Conservation (phyloP, 495 filamentous ascomycete genomes). For the Daldinia vernicosa region DNA sequence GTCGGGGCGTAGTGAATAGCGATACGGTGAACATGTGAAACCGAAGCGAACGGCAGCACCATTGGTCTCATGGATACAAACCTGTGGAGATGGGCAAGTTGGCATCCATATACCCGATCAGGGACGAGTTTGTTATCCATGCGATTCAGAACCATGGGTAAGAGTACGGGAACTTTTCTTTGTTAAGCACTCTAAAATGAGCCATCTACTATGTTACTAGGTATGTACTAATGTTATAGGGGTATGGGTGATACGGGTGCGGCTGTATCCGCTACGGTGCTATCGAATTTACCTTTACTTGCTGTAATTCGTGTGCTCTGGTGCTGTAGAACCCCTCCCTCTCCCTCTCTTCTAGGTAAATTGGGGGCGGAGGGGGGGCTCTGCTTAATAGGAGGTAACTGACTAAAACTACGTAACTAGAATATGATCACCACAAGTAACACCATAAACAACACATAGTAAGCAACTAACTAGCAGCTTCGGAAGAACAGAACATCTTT, state of each 20-base stretch:
- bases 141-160: conserved; percentile 24
- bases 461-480: conserved; percentile 26
- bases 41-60: conserved; percentile 16
- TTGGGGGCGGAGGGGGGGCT: background rate
- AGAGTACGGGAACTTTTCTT: background rate
- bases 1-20: background rate
- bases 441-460: conserved; percentile 20
- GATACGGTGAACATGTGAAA: conserved; percentile 24
- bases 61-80: conserved; percentile 23
- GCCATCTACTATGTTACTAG: background rate
- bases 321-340: background rate
- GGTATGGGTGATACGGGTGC: conserved; percentile 11
- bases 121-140: conserved; percentile 7
- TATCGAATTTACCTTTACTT: conserved; percentile 19
- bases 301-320: conserved; percentile 17
- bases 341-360: background rate
- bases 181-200: background rate
- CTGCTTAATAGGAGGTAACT: background rate
- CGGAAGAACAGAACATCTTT: background rate
- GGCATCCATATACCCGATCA: conserved; percentile 19
- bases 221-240: conserved; percentile 3
- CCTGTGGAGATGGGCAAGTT: conserved; percentile 30
- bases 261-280: conserved; percentile 4
- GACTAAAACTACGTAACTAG: background rate
- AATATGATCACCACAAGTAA: conserved; percentile 8